Percentiles rank a stretch among this genome's conserved stretches.
These are phyloP conservation scores for Arthroderma uncinatum DNA, from an alignment of 2,329 filamentous ascomycete species.

Conservation along the genomic window DNA sequence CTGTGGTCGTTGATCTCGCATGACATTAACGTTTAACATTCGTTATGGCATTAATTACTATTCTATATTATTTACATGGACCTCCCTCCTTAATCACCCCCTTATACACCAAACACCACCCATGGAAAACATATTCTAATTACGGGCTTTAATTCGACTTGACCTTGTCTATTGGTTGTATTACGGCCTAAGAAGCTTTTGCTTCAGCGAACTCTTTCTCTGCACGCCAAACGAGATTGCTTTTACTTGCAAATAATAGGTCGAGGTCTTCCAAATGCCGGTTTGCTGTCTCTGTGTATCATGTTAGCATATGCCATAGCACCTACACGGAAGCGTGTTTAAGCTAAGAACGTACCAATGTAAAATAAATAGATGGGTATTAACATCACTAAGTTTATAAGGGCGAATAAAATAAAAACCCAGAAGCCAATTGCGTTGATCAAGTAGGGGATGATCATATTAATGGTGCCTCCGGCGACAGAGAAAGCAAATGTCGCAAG, in stretches of 20 bases:
- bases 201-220: background rate
- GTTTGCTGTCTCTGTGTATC: background rate
- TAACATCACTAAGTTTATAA: background rate
- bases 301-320: background rate
- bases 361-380: background rate
- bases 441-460: background rate
- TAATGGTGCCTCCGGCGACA: background rate
- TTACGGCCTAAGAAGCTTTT: background rate
- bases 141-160: background rate
- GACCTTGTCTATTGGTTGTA: background rate
- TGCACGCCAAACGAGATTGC: background rate
- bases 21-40: background rate
- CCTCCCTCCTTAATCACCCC: no score
- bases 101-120: background rate
- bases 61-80: background rate
- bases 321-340: background rate
- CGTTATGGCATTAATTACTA: background rate
- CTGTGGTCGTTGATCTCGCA: slow-evolving; percentile 5
- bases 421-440: background rate
- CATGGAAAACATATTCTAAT: background rate
- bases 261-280: slow-evolving; percentile 1
- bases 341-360: background rate
- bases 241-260: background rate
- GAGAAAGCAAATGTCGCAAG: slow-evolving; percentile 1
- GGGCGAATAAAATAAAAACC: background rate